A percentile compares a stretch with the other conserved stretches of the same genome.
These are phyloP conservation scores for Cryphonectria nitschkei DNA, from an alignment of 2,329 filamentous ascomycete genomes.

Conservation along the genomic window DNA sequence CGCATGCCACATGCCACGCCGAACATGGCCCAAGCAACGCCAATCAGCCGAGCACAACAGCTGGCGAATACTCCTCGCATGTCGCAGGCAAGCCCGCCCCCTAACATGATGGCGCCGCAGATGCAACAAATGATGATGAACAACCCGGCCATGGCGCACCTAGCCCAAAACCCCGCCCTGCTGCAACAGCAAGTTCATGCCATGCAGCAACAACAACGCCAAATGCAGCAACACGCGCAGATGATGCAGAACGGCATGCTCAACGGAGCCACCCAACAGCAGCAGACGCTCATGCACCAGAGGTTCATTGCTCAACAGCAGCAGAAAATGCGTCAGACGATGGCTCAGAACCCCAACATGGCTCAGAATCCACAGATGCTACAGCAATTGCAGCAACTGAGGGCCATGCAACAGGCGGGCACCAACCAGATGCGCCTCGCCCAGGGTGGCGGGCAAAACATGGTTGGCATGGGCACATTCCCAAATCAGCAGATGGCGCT, in stretches of 20 bases:
- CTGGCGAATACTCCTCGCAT: conserved; percentile 63
- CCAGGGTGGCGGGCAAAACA: conserved; percentile 34
- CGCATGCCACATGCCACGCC: conserved; percentile 65
- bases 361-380: conserved; percentile 36
- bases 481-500: conserved; percentile 36
- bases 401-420: conserved; percentile 28
- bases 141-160: conserved; percentile 45
- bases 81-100: conserved; percentile 64
- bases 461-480: conserved; percentile 35
- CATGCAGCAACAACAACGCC: conserved; percentile 47
- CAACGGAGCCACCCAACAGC: conserved; percentile 44
- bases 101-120: conserved; percentile 62
- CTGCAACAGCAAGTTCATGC: conserved; percentile 37
- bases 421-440: conserved; percentile 34
- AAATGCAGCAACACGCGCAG: conserved; percentile 49
- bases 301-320: conserved; percentile 43
- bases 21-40: conserved; percentile 63
- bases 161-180: conserved; percentile 44
- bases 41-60: conserved; percentile 52
- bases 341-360: conserved; percentile 37
- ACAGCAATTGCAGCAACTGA: conserved; percentile 37
- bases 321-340: conserved; percentile 39
- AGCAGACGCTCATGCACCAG: conserved; percentile 39
- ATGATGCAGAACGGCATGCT: conserved; percentile 45
- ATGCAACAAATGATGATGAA: conserved; percentile 60